Percentiles rank a stretch among this genome's conserved stretches.
phyloP scores from a whole-genome alignment of 352 stramenopile genomes.

The Phytophthora chlamydospora region DNA sequence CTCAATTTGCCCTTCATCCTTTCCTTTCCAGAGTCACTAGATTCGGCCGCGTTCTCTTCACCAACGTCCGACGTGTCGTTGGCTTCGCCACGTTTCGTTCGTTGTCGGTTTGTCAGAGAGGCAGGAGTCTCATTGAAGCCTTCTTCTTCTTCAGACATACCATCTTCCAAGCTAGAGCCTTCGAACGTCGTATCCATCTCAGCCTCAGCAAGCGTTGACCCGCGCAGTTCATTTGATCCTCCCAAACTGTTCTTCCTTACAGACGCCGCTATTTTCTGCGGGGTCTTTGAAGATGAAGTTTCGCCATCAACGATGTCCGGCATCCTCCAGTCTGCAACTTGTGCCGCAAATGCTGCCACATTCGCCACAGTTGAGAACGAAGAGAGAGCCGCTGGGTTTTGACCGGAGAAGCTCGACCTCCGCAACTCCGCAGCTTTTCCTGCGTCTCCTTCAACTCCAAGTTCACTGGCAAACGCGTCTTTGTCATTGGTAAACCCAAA shows the following conservation, averaged over 20 bases:
- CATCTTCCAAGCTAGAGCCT: slow-evolving; percentile 9
- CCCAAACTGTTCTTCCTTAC: not conserved
- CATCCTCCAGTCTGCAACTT: slow-evolving; percentile 29
- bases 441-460: not conserved
- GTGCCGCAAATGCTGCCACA: slow-evolving; percentile 26
- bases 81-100: not conserved
- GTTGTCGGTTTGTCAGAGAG: too few species aligned
- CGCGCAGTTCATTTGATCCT: not conserved
- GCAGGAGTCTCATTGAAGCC: too few species aligned
- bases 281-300: not conserved
- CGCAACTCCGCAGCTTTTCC: slow-evolving; percentile 24
- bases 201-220: slow-evolving; percentile 1
- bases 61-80: too few species aligned
- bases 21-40: not conserved
- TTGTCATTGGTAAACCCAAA: not conserved
- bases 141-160: not conserved
- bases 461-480: not conserved
- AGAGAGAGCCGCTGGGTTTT: slow-evolving; percentile 2
- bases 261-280: not conserved
- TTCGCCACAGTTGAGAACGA: slow-evolving; percentile 11
- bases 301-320: not conserved
- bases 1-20: too few species aligned
- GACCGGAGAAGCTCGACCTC: slow-evolving; percentile 8
- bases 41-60: not conserved
- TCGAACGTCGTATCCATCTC: slow-evolving; percentile 21